Evolutionary conservation across 805 yeast species (phyloP).

Genomic region (Grigorovia jiainica): DNA sequence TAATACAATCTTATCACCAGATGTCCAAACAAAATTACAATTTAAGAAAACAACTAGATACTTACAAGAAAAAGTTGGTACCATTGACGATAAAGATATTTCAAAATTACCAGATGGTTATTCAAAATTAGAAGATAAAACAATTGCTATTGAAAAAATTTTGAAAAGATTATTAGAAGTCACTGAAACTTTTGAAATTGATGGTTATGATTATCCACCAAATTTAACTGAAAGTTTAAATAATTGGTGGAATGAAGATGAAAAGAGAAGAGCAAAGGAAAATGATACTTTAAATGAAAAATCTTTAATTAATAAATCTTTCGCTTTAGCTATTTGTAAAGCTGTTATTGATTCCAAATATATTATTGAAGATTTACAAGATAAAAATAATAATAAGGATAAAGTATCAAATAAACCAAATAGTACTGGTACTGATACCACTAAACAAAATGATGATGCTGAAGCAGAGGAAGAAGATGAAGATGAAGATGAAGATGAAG

Average conservation of each 20-base stretch:
- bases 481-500: slow-evolving; percentile 31
- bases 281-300: slow-evolving; percentile 6
- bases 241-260: slow-evolving; percentile 37
- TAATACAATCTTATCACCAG: slow-evolving; percentile 21
- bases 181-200: slow-evolving; percentile 58
- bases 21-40: slow-evolving; percentile 24
- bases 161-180: slow-evolving; percentile 44
- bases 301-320: slow-evolving; percentile 50
- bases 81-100: slow-evolving; percentile 44
- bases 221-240: slow-evolving; percentile 56
- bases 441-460: slow-evolving; percentile 12
- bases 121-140: slow-evolving; percentile 53
- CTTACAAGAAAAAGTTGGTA: slow-evolving; percentile 52
- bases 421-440: background rate
- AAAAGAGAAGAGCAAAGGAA: slow-evolving; percentile 7
- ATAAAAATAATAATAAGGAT: slow-evolving; percentile 10
- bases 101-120: slow-evolving; percentile 71
- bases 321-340: slow-evolving; percentile 59
- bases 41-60: slow-evolving; percentile 23
- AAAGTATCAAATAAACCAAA: slow-evolving; percentile 28
- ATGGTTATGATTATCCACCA: slow-evolving; percentile 78
- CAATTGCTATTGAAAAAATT: slow-evolving; percentile 53
- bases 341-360: slow-evolving; percentile 45
- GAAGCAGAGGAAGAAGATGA: slow-evolving; percentile 27
- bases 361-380: slow-evolving; percentile 24